Evolutionary conservation across 176 grass and related monocot species (phyloP).

Genomic region (Cenchrus fungigraminus): DNA sequence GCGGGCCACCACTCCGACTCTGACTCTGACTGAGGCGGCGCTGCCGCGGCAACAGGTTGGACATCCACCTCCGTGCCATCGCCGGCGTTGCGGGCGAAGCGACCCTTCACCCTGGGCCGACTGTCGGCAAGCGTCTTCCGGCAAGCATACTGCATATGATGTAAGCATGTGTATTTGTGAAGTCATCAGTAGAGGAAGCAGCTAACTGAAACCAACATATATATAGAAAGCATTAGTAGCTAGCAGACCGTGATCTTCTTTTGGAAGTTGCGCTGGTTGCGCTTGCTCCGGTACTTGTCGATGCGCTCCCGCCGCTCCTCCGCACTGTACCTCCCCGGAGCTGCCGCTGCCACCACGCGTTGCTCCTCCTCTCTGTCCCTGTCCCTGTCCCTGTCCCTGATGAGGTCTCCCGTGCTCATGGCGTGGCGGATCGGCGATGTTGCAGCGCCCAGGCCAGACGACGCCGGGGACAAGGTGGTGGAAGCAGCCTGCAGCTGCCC

Average conservation of each 20-base stretch:
- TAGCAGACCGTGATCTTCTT: conserved; percentile 77
- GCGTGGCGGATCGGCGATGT: background rate
- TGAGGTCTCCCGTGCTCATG: conserved; percentile 21
- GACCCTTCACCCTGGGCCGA: conserved; percentile 75
- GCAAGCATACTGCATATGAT: conserved; percentile 68
- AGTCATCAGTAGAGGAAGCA: too few species aligned
- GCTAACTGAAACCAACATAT: too few species aligned
- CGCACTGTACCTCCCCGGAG: conserved; percentile 51
- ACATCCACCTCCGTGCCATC: conserved; percentile 23
- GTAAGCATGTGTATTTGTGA: background rate
- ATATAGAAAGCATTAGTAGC: background rate
- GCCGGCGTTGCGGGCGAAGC: conserved; percentile 63
- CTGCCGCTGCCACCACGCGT: background rate
- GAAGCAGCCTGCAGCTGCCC: background rate
- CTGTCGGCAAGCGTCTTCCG: conserved; percentile 91
- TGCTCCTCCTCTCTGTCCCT: background rate
- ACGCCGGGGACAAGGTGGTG: background rate
- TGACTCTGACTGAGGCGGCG: background rate
- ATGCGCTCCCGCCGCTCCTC: conserved; percentile 89
- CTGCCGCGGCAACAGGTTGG: background rate
- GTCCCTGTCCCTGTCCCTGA: background rate
- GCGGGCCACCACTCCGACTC: conserved; percentile 61
- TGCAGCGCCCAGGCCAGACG: background rate
- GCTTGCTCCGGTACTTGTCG: conserved; percentile 84
- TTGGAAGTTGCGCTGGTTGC: conserved; percentile 88